phyloP scores from a whole-genome alignment of 495 filamentous ascomycete genomes.

The Chaetomium cochliodes region DNA sequence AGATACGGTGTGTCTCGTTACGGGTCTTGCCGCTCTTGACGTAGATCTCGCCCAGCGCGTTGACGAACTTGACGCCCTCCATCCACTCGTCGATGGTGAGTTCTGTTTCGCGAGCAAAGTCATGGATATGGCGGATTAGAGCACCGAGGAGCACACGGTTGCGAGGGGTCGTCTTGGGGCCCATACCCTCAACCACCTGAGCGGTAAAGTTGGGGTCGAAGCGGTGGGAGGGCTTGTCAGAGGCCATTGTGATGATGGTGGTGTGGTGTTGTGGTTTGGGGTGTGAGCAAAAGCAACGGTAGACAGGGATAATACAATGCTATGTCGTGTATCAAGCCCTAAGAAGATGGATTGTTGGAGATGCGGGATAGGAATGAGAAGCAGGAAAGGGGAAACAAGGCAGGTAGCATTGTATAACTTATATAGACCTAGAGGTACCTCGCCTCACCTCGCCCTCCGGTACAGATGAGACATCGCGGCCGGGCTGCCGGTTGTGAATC shows the following conservation, averaged over 20 bases:
- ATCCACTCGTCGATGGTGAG: conserved; percentile 80
- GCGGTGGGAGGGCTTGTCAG: conserved; percentile 34
- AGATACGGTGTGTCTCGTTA: conserved; percentile 72
- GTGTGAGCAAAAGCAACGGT: not conserved
- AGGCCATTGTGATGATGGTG: conserved; percentile 26
- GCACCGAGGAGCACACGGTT: conserved; percentile 63
- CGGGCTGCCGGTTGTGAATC: conserved; percentile 22
- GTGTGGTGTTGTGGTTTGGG: conserved; percentile 8
- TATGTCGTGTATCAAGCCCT: not conserved
- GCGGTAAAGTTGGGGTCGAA: conserved; percentile 78
- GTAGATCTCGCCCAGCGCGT: conserved; percentile 54
- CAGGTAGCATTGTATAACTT: conserved; percentile 14
- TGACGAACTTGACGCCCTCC: conserved; percentile 64
- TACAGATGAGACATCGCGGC: conserved; percentile 6
- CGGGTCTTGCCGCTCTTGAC: conserved; percentile 60
- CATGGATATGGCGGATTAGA: conserved; percentile 74
- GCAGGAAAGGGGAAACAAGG: conserved; percentile 7
- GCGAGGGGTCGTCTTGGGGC: conserved; percentile 67
- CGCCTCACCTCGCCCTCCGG: conserved; percentile 7
- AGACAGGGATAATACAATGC: not conserved
- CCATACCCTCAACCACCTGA: conserved; percentile 71
- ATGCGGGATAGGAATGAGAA: conserved; percentile 12
- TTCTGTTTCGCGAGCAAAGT: conserved; percentile 80
- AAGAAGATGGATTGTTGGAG: not conserved
- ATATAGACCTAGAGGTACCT: not conserved